Base-by-base conservation (phyloP, 257 asterid genomes). In the Phtheirospermum japonicum region DNA sequence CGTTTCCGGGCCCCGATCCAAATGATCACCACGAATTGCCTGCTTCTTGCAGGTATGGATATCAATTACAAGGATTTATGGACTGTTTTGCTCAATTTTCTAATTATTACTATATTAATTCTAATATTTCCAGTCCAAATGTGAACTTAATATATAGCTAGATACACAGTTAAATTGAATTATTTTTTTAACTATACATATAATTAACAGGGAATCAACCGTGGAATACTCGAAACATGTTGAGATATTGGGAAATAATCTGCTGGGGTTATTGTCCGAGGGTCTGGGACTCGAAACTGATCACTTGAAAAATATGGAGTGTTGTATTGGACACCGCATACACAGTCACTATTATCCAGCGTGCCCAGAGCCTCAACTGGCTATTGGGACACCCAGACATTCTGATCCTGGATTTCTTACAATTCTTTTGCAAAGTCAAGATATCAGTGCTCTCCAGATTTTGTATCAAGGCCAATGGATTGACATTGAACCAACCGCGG, bases 321-420 rank as follows among this genome's bases (percentile, higher is more conserved):
- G 74, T n/a, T 49, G 67, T 1, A 11, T 30, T 54, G 66, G 71
- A 45, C 78, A 56, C 30, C 51, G 57, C 2, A 45, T 73, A 9
- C 33, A 30, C 17, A 12, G 74, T 20, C 74, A 73, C 43, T 73
- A 73, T 61, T 73, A 73, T 45, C 78, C 74, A 0, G 6, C 57
- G 6, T 51, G 57, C 14, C 57, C 57, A 2, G 16, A 51, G 57
- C 57, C 57, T 10, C 33, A 51, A 0, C 34, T 51, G 2, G 57
- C 28, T 7, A 20, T 18, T 11, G 58, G 58, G 14, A 52, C 36
- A 11, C 0, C 10, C 4, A 52, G 12, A 17, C 58, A 52, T 26
- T 11, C 58, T 0, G 58, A 52, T 12, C 2, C 10, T n/a, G 58
- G 18, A 0, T 26, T 52, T 12, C 9, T 52, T 12, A 23, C 34